phyloP scores from a whole-genome alignment of 768 basidiomycete genomes.

The Mycena alexandri region DNA sequence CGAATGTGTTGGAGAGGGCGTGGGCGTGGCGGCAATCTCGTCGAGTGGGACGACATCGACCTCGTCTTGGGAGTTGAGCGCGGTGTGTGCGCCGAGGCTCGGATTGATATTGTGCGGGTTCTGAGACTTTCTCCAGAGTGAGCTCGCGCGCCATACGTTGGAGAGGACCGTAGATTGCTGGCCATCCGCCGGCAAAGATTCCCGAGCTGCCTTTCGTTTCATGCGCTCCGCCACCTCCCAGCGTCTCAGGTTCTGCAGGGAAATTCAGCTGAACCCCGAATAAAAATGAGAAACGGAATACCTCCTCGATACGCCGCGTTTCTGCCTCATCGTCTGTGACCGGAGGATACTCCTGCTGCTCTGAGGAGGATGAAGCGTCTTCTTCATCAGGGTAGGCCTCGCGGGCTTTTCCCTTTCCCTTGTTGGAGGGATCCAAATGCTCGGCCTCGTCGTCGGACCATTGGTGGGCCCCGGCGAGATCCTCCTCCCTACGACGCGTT shows the following conservation, averaged over 20 bases:
- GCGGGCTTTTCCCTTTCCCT: slow-evolving; percentile 39
- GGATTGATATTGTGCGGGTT: slow-evolving; percentile 39
- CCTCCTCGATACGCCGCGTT: slow-evolving; percentile 80
- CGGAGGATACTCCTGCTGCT: slow-evolving; percentile 70
- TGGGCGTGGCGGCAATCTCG: slow-evolving; percentile 59
- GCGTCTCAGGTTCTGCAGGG: slow-evolving; percentile 72
- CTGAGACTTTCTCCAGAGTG: slow-evolving; percentile 63
- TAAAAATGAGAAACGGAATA: slow-evolving; percentile 44
- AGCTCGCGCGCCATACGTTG: slow-evolving; percentile 69
- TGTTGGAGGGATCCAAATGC: slow-evolving; percentile 43
- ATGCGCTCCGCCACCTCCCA: slow-evolving; percentile 87
- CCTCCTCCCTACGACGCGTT: slow-evolving; percentile 72
- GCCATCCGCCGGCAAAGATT: slow-evolving; percentile 52
- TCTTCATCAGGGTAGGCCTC: slow-evolving; percentile 32
- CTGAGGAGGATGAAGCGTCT: slow-evolving; percentile 9
- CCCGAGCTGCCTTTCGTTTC: slow-evolving; percentile 79
- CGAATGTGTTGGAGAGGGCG: slow-evolving; percentile 54
- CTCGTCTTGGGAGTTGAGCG: slow-evolving; percentile 64
- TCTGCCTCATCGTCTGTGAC: slow-evolving; percentile 75
- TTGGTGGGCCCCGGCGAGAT: slow-evolving; percentile 52
- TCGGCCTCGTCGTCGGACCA: slow-evolving; percentile 51
- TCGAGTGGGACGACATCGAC: slow-evolving; percentile 69
- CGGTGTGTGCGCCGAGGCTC: slow-evolving; percentile 57
- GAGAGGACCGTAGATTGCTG: slow-evolving; percentile 62
- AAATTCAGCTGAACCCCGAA: slow-evolving; percentile 16